Conservation (phyloP, 768 basidiomycete genomes). For the Hericium erinaceus region DNA sequence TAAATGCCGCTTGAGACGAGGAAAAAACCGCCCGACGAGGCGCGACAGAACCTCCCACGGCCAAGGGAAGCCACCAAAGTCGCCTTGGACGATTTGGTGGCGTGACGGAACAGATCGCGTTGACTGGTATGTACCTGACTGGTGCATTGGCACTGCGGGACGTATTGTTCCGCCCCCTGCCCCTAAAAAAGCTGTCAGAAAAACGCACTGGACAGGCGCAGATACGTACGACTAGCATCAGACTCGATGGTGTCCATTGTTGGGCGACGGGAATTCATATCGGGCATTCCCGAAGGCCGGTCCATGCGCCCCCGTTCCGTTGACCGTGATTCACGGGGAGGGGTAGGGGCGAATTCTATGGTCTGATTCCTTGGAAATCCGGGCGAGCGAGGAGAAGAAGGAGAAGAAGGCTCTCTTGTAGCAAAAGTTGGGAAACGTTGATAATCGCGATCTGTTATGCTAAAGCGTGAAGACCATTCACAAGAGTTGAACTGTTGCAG, state of each 20-base stretch:
- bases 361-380: conserved; percentile 31
- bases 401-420: background rate
- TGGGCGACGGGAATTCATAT: background rate
- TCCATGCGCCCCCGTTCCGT: background rate
- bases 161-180: conserved; percentile 9
- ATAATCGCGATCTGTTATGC: background rate
- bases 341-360: conserved; percentile 36
- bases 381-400: background rate
- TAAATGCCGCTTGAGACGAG: conserved; percentile 46
- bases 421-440: background rate
- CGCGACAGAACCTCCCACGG: conserved; percentile 44
- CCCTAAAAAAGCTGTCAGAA: background rate
- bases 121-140: conserved; percentile 5
- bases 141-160: conserved; percentile 8
- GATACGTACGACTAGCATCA: conserved; percentile 6
- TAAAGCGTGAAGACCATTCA: background rate
- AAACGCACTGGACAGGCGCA: background rate
- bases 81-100: conserved; percentile 28
- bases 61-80: conserved; percentile 71
- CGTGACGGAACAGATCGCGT: conserved; percentile 11
- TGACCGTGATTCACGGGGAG: no score
- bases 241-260: background rate
- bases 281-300: background rate
- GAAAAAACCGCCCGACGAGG: conserved; percentile 52
- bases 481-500: no score